Base-by-base conservation (phyloP, 805 yeast genomes). In the Starmera dryadoides region DNA sequence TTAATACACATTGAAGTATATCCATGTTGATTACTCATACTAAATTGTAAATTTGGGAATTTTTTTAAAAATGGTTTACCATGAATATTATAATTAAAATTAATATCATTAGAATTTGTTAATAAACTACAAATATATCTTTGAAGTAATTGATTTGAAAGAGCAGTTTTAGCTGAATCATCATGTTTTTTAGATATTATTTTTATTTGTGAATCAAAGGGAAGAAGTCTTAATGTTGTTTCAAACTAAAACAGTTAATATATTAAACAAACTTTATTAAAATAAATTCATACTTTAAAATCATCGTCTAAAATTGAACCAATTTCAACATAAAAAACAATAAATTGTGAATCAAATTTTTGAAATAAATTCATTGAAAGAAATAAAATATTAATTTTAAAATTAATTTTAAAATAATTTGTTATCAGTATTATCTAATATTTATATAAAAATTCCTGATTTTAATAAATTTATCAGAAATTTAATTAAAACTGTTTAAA, bases 1-100 rank as follows among this genome's bases (percentile, higher is more conserved):
- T 47, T 33, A 2, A 77, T 54, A 3, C 62, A 73, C 44, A 82
- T 55, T 16, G 75, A 59, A 2, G 78, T 64, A 6, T 69, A 44
- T 6, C 68, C 68, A 28, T 70, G 66, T 28, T 86, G 83, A 46
- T 78, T 77, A 6, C 85, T 73, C 49, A 78, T 60, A 52, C 78
- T 83, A 61, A 76, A 84, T 25, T 66, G 56, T 28, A 70, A 45
- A 4, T 42, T 34, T 5, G 60, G 42, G 9, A 6, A 9, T 19
- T 49, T 55, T 2, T 40, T 38, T 14, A 76, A 34, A 4, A 26
- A 43, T 0, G 93, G 89, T 47, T 83, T 84, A 1, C 93, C 91
- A 47, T 50, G 69, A 26, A 53, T 41, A 29, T 67, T 69, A 26
- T 47, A 52, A 0, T 42, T 41, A 34, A 72, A 59, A 26, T 45